Conservation (phyloP, 1,139 yeast genomes). For the Suhomyces wounanorum region DNA sequence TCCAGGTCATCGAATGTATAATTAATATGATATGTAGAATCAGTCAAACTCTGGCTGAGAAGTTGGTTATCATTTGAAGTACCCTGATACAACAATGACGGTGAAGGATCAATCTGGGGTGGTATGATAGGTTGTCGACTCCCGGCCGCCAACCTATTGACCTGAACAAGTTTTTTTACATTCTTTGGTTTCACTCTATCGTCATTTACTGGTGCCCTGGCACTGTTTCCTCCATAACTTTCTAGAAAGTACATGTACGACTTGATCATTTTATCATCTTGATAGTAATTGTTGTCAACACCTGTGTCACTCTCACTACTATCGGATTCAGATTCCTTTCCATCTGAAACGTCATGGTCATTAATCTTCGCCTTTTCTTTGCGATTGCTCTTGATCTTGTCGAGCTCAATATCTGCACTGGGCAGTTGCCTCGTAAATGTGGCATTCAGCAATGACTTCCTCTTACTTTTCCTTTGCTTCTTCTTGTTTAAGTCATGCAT, state of each 20-base stretch:
- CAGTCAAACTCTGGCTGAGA: conserved; percentile 23
- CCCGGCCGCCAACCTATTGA: background rate
- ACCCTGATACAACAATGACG: conserved; percentile 13
- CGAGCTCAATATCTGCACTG: conserved; percentile 19
- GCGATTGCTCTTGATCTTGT: conserved; percentile 12
- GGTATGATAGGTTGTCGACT: background rate
- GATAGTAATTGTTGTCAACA: conserved; percentile 34
- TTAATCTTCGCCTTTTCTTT: conserved; percentile 14
- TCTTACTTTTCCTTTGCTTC: conserved; percentile 20
- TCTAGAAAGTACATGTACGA: conserved; percentile 86
- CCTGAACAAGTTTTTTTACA: background rate
- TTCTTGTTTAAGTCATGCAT: conserved; percentile 37
- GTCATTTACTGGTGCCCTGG: conserved; percentile 1
- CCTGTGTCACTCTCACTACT: conserved; percentile 45
- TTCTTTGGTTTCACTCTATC: background rate
- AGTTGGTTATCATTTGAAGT: conserved; percentile 1
- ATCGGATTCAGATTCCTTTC: conserved; percentile 24
- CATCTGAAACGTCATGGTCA: conserved; percentile 19
- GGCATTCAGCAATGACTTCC: conserved; percentile 7
- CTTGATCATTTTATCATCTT: conserved; percentile 89
- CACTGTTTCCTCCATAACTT: conserved; percentile 55
- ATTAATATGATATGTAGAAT: conserved; percentile 32
- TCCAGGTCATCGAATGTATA: conserved; percentile 38
- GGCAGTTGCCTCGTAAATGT: conserved; percentile 8
- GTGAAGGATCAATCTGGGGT: conserved; percentile 12